A percentile compares a stretch with the other conserved stretches of the same genome.
phyloP scores from a whole-genome alignment of 441 rosid genomes.

The Populus hybrid region DNA sequence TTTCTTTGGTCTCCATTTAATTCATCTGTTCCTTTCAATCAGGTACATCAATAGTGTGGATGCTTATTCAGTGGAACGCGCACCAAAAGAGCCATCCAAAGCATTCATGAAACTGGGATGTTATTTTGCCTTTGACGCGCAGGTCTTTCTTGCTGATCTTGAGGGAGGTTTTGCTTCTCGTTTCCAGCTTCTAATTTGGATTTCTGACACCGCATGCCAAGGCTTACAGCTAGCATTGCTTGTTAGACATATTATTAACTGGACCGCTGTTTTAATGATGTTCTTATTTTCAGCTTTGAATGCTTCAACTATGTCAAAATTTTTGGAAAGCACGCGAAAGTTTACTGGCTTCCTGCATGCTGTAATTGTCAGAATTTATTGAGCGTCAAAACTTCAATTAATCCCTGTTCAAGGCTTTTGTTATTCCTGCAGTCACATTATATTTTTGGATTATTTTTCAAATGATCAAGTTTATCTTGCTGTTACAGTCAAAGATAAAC shows the following conservation, averaged over 20 bases:
- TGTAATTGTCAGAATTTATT: not conserved
- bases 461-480: no score
- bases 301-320: not conserved
- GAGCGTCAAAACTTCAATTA: not conserved
- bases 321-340: not conserved
- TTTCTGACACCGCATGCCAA: not conserved
- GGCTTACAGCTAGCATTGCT: not conserved
- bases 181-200: not conserved
- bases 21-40: conserved; percentile 5
- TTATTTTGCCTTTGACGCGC: not conserved
- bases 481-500: no score
- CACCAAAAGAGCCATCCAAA: conserved; percentile 38
- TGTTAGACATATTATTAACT: not conserved
- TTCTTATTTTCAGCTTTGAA: not conserved
- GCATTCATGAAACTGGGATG: conserved; percentile 29
- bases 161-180: not conserved
- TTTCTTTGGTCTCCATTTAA: not conserved
- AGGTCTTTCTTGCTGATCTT: not conserved
- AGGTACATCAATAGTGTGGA: conserved; percentile 84
- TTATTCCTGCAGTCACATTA: not conserved
- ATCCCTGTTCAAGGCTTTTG: not conserved
- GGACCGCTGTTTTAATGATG: not conserved
- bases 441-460: no score
- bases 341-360: not conserved
- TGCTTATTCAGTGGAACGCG: conserved; percentile 76